phyloP scores from a whole-genome alignment of 805 yeast genomes.

The Kluyveromyces dobzhanskii region DNA sequence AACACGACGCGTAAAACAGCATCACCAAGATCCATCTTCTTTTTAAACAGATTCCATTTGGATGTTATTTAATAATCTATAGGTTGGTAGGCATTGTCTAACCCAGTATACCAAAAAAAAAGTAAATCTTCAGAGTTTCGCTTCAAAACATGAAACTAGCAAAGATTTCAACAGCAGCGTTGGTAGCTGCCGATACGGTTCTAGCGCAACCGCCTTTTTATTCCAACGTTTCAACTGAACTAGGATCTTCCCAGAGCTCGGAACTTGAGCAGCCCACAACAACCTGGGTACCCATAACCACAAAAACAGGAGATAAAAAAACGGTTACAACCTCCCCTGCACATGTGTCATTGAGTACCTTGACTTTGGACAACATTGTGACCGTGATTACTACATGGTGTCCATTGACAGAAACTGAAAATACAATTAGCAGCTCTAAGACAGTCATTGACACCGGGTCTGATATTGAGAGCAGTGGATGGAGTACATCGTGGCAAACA shows the following conservation, averaged over 20 bases:
- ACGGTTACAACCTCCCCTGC: constrained; percentile 8
- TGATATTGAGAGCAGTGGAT: too few relatives aligned
- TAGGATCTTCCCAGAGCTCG: background rate
- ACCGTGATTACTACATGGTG: constrained; percentile 18
- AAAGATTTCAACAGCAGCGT: too few relatives aligned
- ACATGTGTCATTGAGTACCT: constrained; percentile 2
- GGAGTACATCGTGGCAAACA: constrained; percentile 1
- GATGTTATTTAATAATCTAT: too few relatives aligned
- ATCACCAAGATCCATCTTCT: too few relatives aligned
- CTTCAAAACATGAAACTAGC: too few relatives aligned
- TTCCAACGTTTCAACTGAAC: background rate
- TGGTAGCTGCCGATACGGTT: too few relatives aligned
- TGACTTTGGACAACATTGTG: constrained; percentile 4
- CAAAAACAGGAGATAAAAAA: background rate
- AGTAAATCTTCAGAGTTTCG: too few relatives aligned
- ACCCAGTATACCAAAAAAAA: too few relatives aligned
- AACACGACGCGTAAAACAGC: too few relatives aligned
- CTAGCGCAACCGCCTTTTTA: background rate
- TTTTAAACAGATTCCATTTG: too few relatives aligned
- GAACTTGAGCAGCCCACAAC: background rate
- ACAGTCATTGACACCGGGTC: too few relatives aligned
- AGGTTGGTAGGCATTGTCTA: too few relatives aligned
- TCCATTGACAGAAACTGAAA: constrained; percentile 4
- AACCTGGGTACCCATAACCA: background rate
- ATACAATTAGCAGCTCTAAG: background rate